A percentile compares a stretch with the other conserved stretches of the same genome.
Conservation (phyloP, 768 basidiomycete genomes). For the Hysterangium stoloniferum region DNA sequence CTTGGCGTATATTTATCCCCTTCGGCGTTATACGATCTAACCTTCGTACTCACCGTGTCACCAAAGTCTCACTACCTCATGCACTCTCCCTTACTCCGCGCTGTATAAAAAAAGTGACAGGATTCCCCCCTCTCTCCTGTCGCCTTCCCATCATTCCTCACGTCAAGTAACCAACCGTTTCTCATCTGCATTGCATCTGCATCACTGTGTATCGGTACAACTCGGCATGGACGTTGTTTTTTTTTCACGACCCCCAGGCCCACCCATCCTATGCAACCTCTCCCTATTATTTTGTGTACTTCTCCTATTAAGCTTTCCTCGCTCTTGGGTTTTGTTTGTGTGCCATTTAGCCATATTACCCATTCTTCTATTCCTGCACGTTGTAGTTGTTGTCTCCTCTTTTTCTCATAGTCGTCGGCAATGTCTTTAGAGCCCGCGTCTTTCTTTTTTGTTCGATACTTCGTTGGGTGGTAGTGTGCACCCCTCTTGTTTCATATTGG, state of each 20-base stretch:
- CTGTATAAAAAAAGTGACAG: conserved; percentile 1
- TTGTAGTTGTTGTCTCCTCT: too few species aligned
- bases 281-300: conserved; percentile 1
- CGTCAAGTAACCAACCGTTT: neutral
- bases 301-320: neutral
- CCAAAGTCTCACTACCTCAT: neutral
- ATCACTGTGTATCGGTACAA: conserved; percentile 5
- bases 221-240: conserved; percentile 8
- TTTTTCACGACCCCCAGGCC: neutral
- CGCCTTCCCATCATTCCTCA: neutral
- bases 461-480: too few species aligned
- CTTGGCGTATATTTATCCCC: conserved; percentile 6
- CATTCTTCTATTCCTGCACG: too few species aligned
- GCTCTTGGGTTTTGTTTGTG: neutral
- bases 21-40: neutral
- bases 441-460: too few species aligned
- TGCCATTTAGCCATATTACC: too few species aligned
- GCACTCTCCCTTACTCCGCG: neutral
- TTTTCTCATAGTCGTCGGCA: too few species aligned
- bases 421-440: too few species aligned
- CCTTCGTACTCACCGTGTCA: conserved; percentile 3
- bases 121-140: neutral
- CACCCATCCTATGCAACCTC: conserved; percentile 1
- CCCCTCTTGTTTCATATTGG: too few species aligned
- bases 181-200: neutral